Conservation (phyloP, 768 basidiomycete species). For the Collybia sordida region DNA sequence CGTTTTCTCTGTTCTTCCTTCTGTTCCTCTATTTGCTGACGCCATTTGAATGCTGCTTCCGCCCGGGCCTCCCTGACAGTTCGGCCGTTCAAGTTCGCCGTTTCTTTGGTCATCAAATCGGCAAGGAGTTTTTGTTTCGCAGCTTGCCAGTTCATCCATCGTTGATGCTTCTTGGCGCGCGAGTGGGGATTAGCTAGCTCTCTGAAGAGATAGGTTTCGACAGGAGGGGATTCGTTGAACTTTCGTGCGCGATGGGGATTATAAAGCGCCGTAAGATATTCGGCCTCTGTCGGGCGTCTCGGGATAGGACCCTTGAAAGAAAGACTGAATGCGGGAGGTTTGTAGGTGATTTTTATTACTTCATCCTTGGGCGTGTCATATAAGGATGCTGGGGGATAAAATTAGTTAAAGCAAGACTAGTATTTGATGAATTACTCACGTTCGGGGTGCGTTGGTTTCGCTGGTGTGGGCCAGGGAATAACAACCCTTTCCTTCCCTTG, state of each 20-base stretch:
- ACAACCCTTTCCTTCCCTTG: conserved; percentile 38
- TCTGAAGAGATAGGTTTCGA: conserved; percentile 63
- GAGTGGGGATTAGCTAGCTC: conserved; percentile 84
- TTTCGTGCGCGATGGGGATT: conserved; percentile 44
- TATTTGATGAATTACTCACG: conserved; percentile 30
- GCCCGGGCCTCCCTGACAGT: conserved; percentile 61
- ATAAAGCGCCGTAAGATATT: conserved; percentile 59
- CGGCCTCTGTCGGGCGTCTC: conserved; percentile 47
- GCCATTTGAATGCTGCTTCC: conserved; percentile 77
- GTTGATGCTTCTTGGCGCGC: conserved; percentile 75
- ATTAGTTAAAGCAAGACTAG: background rate
- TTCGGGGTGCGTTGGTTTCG: conserved; percentile 38
- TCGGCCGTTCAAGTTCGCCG: conserved; percentile 59
- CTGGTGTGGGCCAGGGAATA: conserved; percentile 72
- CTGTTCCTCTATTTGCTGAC: conserved; percentile 56
- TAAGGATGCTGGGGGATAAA: conserved; percentile 39
- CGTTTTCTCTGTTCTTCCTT: conserved; percentile 61
- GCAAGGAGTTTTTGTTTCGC: conserved; percentile 50
- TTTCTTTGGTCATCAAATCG: conserved; percentile 52
- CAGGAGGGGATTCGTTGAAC: conserved; percentile 54
- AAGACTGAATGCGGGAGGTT: conserved; percentile 51
- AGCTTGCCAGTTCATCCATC: conserved; percentile 63
- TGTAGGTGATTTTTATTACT: conserved; percentile 71
- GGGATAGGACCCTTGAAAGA: conserved; percentile 35
- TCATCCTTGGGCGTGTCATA: conserved; percentile 67